A percentile compares a stretch with the other conserved stretches of the same genome.
Conservation (phyloP, 805 yeast species). For the Candida vartiovaarae region DNA sequence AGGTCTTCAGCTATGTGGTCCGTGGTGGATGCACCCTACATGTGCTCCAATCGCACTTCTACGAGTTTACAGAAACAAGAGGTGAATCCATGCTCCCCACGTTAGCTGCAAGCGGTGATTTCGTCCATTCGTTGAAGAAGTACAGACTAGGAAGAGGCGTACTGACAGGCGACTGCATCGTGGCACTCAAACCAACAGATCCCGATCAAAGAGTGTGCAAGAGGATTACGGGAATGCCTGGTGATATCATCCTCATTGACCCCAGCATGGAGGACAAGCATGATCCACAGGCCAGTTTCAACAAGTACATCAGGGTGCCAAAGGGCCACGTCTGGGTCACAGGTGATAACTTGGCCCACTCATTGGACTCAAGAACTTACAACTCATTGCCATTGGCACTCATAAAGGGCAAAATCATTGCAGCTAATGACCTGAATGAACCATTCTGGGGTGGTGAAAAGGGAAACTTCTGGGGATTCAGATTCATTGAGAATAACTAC, state of each 20-base stretch:
- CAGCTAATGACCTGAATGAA: constrained; percentile 53
- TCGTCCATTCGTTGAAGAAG: constrained; percentile 66
- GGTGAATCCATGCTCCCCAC: constrained; percentile 98
- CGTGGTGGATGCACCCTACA: constrained; percentile 63
- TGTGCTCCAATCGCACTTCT: constrained; percentile 55
- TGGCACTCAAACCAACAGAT: constrained; percentile 84
- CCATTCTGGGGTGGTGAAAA: constrained; percentile 31
- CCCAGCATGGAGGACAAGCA: constrained; percentile 45
- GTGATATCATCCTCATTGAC: constrained; percentile 75
- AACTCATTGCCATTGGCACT: constrained; percentile 87
- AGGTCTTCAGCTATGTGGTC: constrained; percentile 20
- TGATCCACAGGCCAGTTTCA: constrained; percentile 20
- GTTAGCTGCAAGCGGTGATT: constrained; percentile 64
- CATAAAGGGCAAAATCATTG: constrained; percentile 79
- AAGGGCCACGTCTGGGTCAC: constrained; percentile 96
- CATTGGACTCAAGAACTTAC: constrained; percentile 84
- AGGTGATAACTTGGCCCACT: constrained; percentile 85
- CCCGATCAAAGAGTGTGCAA: constrained; percentile 85
- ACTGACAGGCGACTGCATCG: constrained; percentile 78
- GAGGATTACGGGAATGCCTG: constrained; percentile 93
- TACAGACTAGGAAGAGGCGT: constrained; percentile 59
- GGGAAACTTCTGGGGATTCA: constrained; percentile 42
- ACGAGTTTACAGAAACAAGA: constrained; percentile 72
- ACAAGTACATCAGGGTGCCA: constrained; percentile 69
- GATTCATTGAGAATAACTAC: constrained; percentile 49